phyloP scores from a whole-genome alignment of 768 basidiomycete genomes.

The Fibroporia radiculosa region DNA sequence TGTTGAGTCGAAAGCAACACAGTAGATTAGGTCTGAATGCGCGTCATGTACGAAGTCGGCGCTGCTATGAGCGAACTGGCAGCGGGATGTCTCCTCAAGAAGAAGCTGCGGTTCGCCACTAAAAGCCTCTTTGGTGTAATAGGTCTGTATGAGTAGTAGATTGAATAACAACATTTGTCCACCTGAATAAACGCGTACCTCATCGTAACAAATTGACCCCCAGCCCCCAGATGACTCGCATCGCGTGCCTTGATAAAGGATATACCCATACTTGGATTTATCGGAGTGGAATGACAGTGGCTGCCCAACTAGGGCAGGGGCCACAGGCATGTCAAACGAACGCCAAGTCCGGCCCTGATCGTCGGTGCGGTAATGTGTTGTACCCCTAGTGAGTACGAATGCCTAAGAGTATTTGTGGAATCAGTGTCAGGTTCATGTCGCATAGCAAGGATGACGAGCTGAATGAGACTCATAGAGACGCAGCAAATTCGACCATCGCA shows the following conservation, averaged over 20 bases:
- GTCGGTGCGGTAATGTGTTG: conserved; percentile 78
- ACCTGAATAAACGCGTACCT: too few species aligned
- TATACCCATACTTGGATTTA: conserved; percentile 56
- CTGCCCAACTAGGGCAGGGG: conserved; percentile 47
- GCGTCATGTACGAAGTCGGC: conserved; percentile 76
- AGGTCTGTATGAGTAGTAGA: conserved; percentile 48
- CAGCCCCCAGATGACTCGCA: conserved; percentile 47
- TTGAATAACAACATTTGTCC: too few species aligned
- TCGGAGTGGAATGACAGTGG: conserved; percentile 89
- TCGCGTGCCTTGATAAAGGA: conserved; percentile 69
- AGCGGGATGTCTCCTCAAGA: conserved; percentile 63
- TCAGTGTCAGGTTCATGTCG: too few species aligned
- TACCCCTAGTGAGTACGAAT: conserved; percentile 73
- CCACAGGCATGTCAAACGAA: conserved; percentile 58
- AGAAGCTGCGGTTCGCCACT: conserved; percentile 48
- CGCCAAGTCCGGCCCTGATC: conserved; percentile 88
- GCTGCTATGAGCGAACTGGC: conserved; percentile 87
- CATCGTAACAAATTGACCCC: conserved; percentile 59
- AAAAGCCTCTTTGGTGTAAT: conserved; percentile 84
- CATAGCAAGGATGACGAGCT: too few species aligned
- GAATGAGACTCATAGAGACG: too few species aligned
- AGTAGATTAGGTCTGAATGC: conserved; percentile 72
- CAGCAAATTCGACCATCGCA: too few species aligned
- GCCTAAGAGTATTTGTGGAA: too few species aligned
- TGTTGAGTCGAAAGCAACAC: conserved; percentile 75